These are phyloP conservation scores for Plasmodium vinckei DNA, from an alignment of 169 alveolate species.

Conservation along the genomic window DNA sequence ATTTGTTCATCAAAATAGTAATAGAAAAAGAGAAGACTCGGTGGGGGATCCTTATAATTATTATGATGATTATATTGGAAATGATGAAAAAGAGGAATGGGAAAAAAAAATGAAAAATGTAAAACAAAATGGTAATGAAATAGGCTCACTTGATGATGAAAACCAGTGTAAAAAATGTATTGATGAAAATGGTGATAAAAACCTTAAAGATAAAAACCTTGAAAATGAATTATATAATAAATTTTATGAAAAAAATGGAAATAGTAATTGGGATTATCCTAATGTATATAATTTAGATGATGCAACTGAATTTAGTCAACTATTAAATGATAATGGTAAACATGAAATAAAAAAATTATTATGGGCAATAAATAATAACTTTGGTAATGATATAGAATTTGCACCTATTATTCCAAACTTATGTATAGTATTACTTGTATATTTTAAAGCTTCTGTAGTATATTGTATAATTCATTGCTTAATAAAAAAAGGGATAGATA, in stretches of 20 bases:
- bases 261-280: constrained; percentile 7
- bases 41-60: background rate
- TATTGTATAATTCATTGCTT: constrained; percentile 82
- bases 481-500: constrained; percentile 78
- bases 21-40: background rate
- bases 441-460: constrained; percentile 82
- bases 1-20: background rate
- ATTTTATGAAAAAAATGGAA: constrained; percentile 27
- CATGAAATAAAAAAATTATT: constrained; percentile 82
- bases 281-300: constrained; percentile 82
- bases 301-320: constrained; percentile 82
- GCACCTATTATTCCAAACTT: constrained; percentile 84
- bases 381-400: constrained; percentile 84
- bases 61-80: background rate
- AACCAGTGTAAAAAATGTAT: background rate
- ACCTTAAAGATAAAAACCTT: constrained; percentile 4
- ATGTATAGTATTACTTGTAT: constrained; percentile 80
- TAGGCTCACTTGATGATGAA: background rate
- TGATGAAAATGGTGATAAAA: background rate
- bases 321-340: constrained; percentile 79
- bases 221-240: constrained; percentile 59
- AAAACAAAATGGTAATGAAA: background rate
- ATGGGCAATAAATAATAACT: constrained; percentile 83
- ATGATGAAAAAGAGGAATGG: background rate
- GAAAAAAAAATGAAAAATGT: background rate